phyloP scores from a whole-genome alignment of 108 stramenopile species.

The Pinguiococcus pyrenoidosus region DNA sequence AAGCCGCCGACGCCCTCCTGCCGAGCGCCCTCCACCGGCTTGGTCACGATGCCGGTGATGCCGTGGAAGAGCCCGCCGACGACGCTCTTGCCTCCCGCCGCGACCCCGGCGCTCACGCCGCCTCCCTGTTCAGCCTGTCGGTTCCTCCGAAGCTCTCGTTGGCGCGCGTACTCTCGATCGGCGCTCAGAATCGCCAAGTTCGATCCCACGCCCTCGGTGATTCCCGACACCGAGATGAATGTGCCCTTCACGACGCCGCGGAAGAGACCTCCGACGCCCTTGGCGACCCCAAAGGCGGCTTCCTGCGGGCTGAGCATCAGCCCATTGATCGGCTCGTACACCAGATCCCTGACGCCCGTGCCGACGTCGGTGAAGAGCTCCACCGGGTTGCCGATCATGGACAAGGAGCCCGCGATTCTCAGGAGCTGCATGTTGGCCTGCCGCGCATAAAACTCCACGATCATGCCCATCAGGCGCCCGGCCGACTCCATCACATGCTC shows the following conservation, averaged over 20 bases:
- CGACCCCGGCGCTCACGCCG: conserved; percentile 3
- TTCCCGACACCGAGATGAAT: background rate
- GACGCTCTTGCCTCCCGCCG: conserved; percentile 16
- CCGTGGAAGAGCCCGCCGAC: conserved; percentile 13
- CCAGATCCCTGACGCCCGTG: conserved; percentile 14
- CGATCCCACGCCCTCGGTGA: background rate
- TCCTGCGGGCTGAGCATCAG: background rate
- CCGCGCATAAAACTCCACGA: background rate
- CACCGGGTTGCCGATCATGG: conserved; percentile 13
- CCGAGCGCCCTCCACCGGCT: conserved; percentile 20
- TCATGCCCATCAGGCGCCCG: background rate
- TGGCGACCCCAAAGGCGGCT: background rate
- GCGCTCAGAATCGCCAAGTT: background rate
- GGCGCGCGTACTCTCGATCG: conserved; percentile 1
- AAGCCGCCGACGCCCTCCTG: conserved; percentile 28
- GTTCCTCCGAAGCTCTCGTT: background rate
- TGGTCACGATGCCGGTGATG: conserved; percentile 18
- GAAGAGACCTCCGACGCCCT: background rate
- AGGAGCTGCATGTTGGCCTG: conserved; percentile 7
- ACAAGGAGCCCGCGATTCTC: conserved; percentile 12
- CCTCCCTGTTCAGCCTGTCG: conserved; percentile 1
- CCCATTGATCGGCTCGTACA: conserved; percentile 15
- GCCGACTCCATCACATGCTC: conserved; percentile 3
- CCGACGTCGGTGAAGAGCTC: conserved; percentile 20
- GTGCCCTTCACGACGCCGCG: background rate